A percentile compares a stretch with the other conserved stretches of the same genome.
Evolutionary conservation across 192 early-diverging fungal genomes (phyloP).

Genomic region (Backusella tarrabulga): DNA sequence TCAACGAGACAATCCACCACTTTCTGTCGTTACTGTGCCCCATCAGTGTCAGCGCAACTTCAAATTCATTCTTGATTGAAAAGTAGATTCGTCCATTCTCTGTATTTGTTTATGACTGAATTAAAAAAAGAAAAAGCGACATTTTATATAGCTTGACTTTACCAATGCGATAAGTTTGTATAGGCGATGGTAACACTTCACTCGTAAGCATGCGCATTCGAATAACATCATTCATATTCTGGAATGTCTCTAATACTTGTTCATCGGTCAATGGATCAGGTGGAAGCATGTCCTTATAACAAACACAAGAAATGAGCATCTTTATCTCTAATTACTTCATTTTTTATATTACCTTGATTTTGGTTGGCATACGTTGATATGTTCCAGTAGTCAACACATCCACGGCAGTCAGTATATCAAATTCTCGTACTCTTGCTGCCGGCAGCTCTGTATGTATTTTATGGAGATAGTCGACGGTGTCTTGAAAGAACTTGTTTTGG

Average conservation of each 20-base stretch:
- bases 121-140: constrained; percentile 7
- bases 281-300: constrained; percentile 39
- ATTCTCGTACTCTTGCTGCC: constrained; percentile 65
- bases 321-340: neutral
- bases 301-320: neutral
- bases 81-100: constrained; percentile 75
- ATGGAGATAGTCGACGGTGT: constrained; percentile 33
- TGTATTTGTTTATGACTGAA: constrained; percentile 10
- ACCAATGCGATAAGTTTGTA: constrained; percentile 57
- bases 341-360: constrained; percentile 56
- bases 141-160: neutral
- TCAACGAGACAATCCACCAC: constrained; percentile 73
- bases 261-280: constrained; percentile 54
- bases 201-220: constrained; percentile 66
- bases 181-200: constrained; percentile 69
- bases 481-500: constrained; percentile 37
- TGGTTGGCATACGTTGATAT: constrained; percentile 75
- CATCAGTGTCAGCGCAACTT: constrained; percentile 68
- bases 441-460: constrained; percentile 42
- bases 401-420: constrained; percentile 79
- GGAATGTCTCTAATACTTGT: constrained; percentile 61
- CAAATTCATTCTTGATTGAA: constrained; percentile 67
- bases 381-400: constrained; percentile 84
- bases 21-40: constrained; percentile 51
- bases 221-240: constrained; percentile 68